Conservation (phyloP, 208 protist species). For the Trypanosoma scelopori region DNA sequence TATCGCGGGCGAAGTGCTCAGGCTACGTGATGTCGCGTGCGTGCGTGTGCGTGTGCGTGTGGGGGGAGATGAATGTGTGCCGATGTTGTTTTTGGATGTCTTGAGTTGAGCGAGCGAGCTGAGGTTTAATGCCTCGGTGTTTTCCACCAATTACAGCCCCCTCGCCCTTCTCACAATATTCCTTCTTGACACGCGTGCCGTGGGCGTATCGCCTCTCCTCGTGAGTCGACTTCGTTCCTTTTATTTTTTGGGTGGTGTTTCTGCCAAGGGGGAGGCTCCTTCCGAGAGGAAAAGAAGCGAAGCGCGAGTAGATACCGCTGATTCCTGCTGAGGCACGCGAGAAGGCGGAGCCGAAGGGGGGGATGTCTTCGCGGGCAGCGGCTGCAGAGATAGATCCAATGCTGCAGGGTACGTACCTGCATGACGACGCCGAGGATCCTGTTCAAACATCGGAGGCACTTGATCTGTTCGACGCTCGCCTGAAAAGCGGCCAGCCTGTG, state of each 20-base stretch:
- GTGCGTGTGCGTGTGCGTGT: not conserved
- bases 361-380: constrained; percentile 12
- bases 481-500: constrained; percentile 26
- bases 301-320: not conserved
- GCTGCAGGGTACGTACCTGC: constrained; percentile 61
- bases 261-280: not conserved
- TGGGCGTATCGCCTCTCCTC: too few relatives aligned
- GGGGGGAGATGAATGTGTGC: not conserved
- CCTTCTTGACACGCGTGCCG: too few relatives aligned
- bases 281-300: not conserved
- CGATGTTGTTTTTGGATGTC: too few relatives aligned
- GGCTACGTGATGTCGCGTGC: not conserved
- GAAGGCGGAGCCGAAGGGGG: too few relatives aligned
- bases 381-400: constrained; percentile 37
- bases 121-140: too few relatives aligned
- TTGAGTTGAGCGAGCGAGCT: too few relatives aligned
- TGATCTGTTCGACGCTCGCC: constrained; percentile 54
- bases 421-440: constrained; percentile 52
- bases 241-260: not conserved
- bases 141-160: too few relatives aligned
- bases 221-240: too few relatives aligned
- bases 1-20: too few relatives aligned
- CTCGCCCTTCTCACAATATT: too few relatives aligned
- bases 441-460: constrained; percentile 34
- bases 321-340: too few relatives aligned